Evolutionary conservation across 441 rosid genomes (phyloP), one percentile per base, ranked within the genome.

Genomic region (Cnidoscolus chayamansa): DNA sequence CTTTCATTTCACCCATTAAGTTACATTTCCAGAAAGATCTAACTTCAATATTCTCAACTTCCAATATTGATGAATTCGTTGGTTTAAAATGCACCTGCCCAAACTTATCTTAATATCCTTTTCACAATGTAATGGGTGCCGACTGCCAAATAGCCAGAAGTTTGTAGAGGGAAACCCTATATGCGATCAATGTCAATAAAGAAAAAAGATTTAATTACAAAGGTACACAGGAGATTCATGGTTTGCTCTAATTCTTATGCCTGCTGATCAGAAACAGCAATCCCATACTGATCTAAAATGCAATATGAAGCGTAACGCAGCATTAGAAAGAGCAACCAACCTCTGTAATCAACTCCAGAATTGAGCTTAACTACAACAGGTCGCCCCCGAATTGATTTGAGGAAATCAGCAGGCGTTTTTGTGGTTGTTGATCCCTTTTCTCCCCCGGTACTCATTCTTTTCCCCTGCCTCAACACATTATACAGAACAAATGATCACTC

Each of bases 271-370:
- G 20, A 19, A 19, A 6, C 32, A 20, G 4, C 31, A 56, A 56
- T 56, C 60, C 20, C 12, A 11, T 7, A 56, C 30, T 55, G 59
- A 55, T 15, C 1, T 55, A 55, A 55, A 48, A 48, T 48, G 51
- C 51, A 48, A 48, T 3, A 48, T 48, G 13, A 48, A 48, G 15
- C 51, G 10, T 48, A 48, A 56, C 20, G 60, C 32, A 56, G 60
- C 60, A 56, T 0, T 56, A 56, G 12, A 20, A 56, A 63, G 45
- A 20, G 65, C 32, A 57, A 72, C 76, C 10, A 0, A 88, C 97
- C 97, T 84, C 98, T 77, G 65, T 93, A 93, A 81, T 93, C 98
- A 17, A 89, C 97, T 57, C 98, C 98, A 69, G 97, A 93, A 76
- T 93, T 91, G n/a, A 93, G 84, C 70, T 93, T 93, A 1, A 93